phyloP scores from a whole-genome alignment of 2,329 filamentous ascomycete genomes.

The Seiridium unicorne region DNA sequence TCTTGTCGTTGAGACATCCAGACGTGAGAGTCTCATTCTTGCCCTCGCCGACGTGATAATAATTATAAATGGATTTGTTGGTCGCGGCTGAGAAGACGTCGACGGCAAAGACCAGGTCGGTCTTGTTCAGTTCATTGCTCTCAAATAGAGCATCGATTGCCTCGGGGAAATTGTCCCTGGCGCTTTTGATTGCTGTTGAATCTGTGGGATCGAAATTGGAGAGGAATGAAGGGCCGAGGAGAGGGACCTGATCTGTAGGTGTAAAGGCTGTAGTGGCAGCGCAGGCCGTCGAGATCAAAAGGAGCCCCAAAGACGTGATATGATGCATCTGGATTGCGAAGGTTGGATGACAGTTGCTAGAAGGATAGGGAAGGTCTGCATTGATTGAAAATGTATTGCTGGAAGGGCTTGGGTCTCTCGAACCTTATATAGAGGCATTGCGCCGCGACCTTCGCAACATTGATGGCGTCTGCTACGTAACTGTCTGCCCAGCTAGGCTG shows the following conservation, averaged over 20 bases:
- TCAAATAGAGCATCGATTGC: background rate
- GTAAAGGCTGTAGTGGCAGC: background rate
- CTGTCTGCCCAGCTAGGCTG: too few species aligned
- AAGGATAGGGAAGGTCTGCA: too few species aligned
- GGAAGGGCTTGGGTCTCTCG: too few species aligned
- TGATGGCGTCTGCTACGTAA: too few species aligned
- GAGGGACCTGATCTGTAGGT: background rate
- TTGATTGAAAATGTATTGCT: too few species aligned
- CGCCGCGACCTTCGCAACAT: too few species aligned
- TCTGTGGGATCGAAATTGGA: conserved; percentile 1
- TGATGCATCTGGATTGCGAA: too few species aligned
- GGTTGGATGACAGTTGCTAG: too few species aligned
- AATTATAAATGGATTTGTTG: background rate
- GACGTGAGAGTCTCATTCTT: background rate
- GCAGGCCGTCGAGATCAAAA: too few species aligned
- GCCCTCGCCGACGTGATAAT: background rate
- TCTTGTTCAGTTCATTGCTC: background rate
- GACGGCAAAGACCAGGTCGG: background rate
- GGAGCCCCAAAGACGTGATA: too few species aligned
- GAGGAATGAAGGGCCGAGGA: background rate
- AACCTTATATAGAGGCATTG: too few species aligned
- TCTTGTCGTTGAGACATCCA: background rate
- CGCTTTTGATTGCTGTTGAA: background rate
- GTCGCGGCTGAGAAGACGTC: background rate
- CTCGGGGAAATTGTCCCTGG: background rate